Evolutionary conservation across 441 rosid genomes (phyloP), one percentile per base, ranked within the genome.

Genomic region (Manihot esculenta): DNA sequence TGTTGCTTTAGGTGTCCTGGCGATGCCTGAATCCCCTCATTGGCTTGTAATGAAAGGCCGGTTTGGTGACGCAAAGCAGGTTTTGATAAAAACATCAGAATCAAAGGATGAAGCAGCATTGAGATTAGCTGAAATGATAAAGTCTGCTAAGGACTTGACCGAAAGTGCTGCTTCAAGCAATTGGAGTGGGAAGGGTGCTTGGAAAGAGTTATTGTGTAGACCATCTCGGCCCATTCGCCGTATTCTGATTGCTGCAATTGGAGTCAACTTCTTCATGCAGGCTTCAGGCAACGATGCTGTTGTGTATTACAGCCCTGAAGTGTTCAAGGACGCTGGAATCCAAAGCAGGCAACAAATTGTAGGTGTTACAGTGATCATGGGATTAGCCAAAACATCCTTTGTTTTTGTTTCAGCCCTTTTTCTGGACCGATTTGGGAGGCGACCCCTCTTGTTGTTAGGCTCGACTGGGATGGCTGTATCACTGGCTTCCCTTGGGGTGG

Each of bases 271-370:
- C 80, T 88, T 86, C 68, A 81, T 82, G 89, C 93, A 88, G 71
- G 89, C 87, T 9, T 85, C 90, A 10, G 93, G 93, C 8, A 86
- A 84, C 30, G 93, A 88, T 54, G 89, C 89, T 0, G 86, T 86
- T 10, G 77, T 88, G 15, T 83, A 83, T 72, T 87, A 87, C 76
- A 81, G 86, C 69, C 89, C 91, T 12, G 76, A 79, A 65, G 88
- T 88, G 60, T 88, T 88, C 81, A 73, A 70, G 10, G 79, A 79
- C 5, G 89, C 86, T 0, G 87, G 91, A 24, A 80, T 88, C 20
- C 56, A 54, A 5, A 55, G 74, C 66, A 72, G 47, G 62, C 73
- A 44, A 71, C 83, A 80, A 67, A 91, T 84, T 42, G 66, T 83
- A 10, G 81, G 83, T 1, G 84, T 83, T 12, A 87, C 87, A 10